Base-by-base conservation (phyloP, 495 filamentous ascomycete genomes). In the Talaromyces proteolyticus region DNA sequence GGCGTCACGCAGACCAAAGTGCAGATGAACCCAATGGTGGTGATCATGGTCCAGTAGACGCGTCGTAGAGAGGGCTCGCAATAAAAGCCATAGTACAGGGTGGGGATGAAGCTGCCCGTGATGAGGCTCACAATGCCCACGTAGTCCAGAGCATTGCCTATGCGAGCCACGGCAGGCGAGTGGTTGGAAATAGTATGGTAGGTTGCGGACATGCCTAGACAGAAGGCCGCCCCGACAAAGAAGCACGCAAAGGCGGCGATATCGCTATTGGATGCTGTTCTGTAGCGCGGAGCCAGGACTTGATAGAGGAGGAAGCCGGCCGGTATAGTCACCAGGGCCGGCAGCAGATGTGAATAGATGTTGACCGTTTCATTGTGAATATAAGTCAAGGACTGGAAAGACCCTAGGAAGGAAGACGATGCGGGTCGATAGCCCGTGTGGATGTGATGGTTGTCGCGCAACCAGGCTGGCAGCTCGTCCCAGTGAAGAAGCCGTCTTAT, bases 331-430 rank as follows among this genome's bases (percentile, higher is more conserved):
- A 75, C 41, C n/a, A 73, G 23, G 6, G 65, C 57, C 6, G 72
- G 70, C 14, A 93, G 56, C 5, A 96, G 77, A 66, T 97, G 92
- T 2, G 87, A 82, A 68, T 91, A 95, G 60, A 96, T 92, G 66
- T 97, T 97, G 53, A 97, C 86, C n/a, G 80, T 82, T 65, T 97
- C 90, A 68, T 96, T 97, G 71, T 97, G 88, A n/a, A 91, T 55
- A 64, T 89, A 88, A 42, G 73, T 65, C 52, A 90, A 68, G 22
- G 82, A 87, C 25, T 75, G 69, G 40, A 87, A 75, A 42, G 82
- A 91, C 25, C 63, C 70, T 12, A 61, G 60, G 60, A 85, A 84
- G 4, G 86, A 91, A 49, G 72, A 72, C 3, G 85, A 85, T 34
- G 77, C 73, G 18, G 84, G 82, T 17, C 88, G 84, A 60, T 92